These are phyloP conservation scores for Colletotrichum gloeosporioides DNA, from an alignment of 2,329 filamentous ascomycete genomes.

Conservation along the genomic window DNA sequence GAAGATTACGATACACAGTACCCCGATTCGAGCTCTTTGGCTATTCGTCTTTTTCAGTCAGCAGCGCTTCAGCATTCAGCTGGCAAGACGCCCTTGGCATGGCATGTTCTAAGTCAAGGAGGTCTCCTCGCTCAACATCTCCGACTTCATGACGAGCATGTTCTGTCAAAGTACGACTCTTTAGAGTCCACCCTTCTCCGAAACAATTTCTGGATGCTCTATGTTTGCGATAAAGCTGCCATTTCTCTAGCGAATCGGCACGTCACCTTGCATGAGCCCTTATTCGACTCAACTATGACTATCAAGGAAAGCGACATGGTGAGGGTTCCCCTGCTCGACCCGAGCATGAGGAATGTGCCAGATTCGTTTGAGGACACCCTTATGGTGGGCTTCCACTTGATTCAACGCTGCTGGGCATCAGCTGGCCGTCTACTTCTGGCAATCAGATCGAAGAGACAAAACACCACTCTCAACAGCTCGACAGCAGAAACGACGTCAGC, in stretches of 20 bases:
- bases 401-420: conserved; percentile 33
- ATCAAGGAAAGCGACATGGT: background rate
- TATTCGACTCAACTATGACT: conserved; percentile 45
- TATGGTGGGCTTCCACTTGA: conserved; percentile 42
- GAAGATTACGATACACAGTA: conserved; percentile 45
- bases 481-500: fast-evolving
- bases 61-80: conserved; percentile 46
- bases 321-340: background rate
- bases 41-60: conserved; percentile 49
- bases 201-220: conserved; percentile 44
- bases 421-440: background rate
- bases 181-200: conserved; percentile 44
- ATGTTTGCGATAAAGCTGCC: conserved; percentile 44
- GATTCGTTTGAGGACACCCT: background rate
- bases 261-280: conserved; percentile 49
- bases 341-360: conserved; percentile 20
- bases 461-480: background rate
- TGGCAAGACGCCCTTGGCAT: background rate
- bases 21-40: conserved; percentile 46
- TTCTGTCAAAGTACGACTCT: conserved; percentile 34
- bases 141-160: conserved; percentile 45
- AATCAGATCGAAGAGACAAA: background rate
- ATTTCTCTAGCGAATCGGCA: conserved; percentile 44
- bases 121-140: conserved; percentile 46
- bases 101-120: conserved; percentile 49